Base-by-base conservation (phyloP, 2,329 filamentous ascomycete species). In the Nothophoma quercina region DNA sequence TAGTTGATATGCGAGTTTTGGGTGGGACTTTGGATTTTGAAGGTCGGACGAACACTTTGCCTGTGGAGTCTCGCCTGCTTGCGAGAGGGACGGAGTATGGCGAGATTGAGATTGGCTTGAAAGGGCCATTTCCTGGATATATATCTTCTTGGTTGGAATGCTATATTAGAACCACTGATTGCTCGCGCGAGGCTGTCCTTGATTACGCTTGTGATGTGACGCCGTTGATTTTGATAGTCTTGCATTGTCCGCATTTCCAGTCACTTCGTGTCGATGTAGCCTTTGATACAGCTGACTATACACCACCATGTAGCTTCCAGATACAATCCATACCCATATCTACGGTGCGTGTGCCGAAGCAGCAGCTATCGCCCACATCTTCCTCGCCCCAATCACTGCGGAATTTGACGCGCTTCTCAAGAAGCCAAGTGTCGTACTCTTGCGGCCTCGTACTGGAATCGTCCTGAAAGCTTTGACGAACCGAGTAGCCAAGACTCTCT, bases 271-370 rank as follows among this genome's bases (percentile, higher is more conserved):
- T n/a, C n/a, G n/a, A n/a, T 26, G 25, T 26, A 6, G 12, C 25
- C 25, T 26, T 26, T 26, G 25, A 19, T 16, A 15, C 7, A 22
- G 19, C 12, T 34, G 9, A n/a, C 21, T 62, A 70, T 59, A 70
- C 58, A 44, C 64, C 65, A 23, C 65, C 64, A 57, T 69, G 67
- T 44, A 71, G 34, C 44, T 62, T 63, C 67, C 68, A 71, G 6
- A 67, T 46, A 35, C 65, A 65, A 42, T 64, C 62, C 44, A 30
- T 36, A 2, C 62, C 66, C 15, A 55, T 28, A 9, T 64, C 53
- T 4, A 68, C 63, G 3, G 62, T 68, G 25, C 65, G 51, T 7
- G 61, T 68, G 21, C 67, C 68, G 43, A 71, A 70, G 41, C 70
- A 72, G 44, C 69, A 69, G 39, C 68, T 64, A 51, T 69, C 63